Evolutionary conservation across 495 filamentous ascomycete species (phyloP).

Genomic region (Cladorrhinum samala): DNA sequence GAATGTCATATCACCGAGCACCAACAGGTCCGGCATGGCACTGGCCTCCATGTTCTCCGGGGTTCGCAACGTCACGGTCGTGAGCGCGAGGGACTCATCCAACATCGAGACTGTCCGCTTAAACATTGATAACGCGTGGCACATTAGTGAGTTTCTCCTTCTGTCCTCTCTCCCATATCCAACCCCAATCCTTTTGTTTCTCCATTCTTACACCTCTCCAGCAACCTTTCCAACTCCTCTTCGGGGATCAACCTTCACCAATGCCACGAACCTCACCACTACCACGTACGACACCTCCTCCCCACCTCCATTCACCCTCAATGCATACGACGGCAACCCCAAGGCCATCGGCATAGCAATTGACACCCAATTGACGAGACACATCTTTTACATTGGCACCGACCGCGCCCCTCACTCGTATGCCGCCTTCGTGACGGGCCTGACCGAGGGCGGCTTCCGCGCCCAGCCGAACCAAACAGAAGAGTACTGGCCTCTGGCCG

Average conservation of each 20-base stretch:
- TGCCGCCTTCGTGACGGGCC: constrained; percentile 12
- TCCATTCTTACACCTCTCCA: constrained; percentile 5
- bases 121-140: constrained; percentile 18
- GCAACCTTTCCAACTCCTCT: constrained; percentile 22
- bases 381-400: constrained; percentile 26
- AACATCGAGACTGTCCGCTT: constrained; percentile 22
- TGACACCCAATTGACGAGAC: constrained; percentile 17
- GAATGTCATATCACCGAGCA: constrained; percentile 19
- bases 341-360: constrained; percentile 18
- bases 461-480: constrained; percentile 1
- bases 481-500: constrained; percentile 17
- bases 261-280: constrained; percentile 12
- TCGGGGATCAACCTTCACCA: constrained; percentile 15
- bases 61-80: constrained; percentile 19
- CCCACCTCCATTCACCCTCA: constrained; percentile 6
- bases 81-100: constrained; percentile 15
- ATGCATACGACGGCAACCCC: constrained; percentile 20
- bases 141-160: constrained; percentile 18
- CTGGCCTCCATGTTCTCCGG: constrained; percentile 20
- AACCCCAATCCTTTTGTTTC: too few species aligned
- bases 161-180: too few species aligned
- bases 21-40: constrained; percentile 14
- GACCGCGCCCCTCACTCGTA: constrained; percentile 17
- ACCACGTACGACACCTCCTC: constrained; percentile 10
- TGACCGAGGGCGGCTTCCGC: constrained; percentile 7